These are phyloP conservation scores for Hypoxylon perforatum DNA, from an alignment of 495 filamentous ascomycete species.

Conservation along the genomic window DNA sequence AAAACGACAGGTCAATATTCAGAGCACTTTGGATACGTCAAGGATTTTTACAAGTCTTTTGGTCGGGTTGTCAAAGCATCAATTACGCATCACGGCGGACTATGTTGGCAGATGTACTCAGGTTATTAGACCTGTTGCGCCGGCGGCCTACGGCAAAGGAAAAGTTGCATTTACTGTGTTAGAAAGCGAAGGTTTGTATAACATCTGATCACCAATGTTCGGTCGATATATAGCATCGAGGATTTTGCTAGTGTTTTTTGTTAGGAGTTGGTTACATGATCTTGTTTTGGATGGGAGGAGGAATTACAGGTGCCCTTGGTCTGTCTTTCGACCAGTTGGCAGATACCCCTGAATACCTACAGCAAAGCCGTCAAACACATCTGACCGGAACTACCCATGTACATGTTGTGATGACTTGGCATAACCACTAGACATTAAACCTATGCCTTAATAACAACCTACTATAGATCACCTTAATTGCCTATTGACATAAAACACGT, in stretches of 20 bases:
- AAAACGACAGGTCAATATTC: too few species aligned
- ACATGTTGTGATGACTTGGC: too few species aligned
- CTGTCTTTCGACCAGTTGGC: neutral
- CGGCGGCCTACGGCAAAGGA: neutral
- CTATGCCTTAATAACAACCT: too few species aligned
- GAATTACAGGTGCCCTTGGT: neutral
- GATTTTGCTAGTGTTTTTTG: neutral
- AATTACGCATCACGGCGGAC: constrained; percentile 15
- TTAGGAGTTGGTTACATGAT: neutral
- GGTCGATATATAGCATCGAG: neutral
- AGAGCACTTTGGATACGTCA: too few species aligned
- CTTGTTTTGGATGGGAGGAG: neutral
- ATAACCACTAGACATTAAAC: too few species aligned
- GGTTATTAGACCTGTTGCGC: neutral
- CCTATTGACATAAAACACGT: too few species aligned
- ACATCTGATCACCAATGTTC: neutral
- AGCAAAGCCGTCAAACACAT: neutral
- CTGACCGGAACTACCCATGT: neutral
- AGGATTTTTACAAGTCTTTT: neutral
- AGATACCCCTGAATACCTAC: constrained; percentile 1
- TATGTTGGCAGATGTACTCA: neutral
- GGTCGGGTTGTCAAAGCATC: constrained; percentile 16
- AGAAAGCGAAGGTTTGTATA: neutral
- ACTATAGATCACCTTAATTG: too few species aligned
- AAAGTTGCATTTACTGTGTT: neutral